Conservation (phyloP, 306 rosid genomes). For the Quercus gilva region DNA sequence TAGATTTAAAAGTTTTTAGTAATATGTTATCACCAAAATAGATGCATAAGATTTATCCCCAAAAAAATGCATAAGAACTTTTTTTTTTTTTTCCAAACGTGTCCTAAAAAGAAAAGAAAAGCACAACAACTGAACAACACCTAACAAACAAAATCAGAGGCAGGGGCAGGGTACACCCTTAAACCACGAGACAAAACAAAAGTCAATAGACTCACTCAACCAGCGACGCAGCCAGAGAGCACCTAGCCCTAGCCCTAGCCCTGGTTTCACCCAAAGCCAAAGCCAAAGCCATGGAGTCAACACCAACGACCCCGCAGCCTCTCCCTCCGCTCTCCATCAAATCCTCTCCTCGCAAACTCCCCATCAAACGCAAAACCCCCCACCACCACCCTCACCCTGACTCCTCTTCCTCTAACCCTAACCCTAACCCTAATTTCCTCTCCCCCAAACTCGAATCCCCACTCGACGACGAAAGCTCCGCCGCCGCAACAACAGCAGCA, state of each 20-base stretch:
- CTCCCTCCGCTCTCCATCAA: background rate
- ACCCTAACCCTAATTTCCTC: background rate
- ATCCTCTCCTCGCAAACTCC: constrained; percentile 27
- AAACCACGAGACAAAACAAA: background rate
- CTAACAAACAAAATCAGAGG: no score
- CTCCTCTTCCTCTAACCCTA: background rate
- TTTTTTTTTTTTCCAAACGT: no score
- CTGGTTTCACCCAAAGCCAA: no score
- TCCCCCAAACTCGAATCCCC: constrained; percentile 1
- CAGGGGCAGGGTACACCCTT: background rate
- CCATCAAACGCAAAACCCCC: constrained; percentile 33
- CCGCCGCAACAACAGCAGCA: no score
- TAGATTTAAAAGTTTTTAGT: no score
- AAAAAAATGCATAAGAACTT: no score
- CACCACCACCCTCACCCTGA: background rate
- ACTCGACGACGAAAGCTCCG: background rate
- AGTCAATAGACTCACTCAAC: background rate
- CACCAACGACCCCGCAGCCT: background rate
- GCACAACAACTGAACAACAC: background rate
- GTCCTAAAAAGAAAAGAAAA: no score
- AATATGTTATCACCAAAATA: no score
- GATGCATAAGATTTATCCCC: no score
- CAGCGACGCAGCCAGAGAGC: background rate
- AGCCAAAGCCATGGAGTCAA: constrained; percentile 29
- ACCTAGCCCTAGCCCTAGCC: no score